Conservation (phyloP, 225 moss, liverwort and hornwort species). For the Sphagnum contortum region DNA sequence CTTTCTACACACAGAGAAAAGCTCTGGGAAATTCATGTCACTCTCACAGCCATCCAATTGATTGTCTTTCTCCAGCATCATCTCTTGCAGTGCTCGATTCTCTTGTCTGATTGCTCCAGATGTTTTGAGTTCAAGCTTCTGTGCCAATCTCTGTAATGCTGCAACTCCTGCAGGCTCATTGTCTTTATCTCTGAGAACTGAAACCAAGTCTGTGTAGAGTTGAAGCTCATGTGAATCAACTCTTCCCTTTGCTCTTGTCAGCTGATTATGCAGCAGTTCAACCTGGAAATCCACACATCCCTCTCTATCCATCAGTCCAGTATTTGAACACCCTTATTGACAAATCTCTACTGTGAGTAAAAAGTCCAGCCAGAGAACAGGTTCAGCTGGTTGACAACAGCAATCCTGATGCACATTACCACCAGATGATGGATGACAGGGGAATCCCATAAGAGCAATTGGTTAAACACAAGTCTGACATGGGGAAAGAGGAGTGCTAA, state of each 20-base stretch:
- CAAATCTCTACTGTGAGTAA: no score
- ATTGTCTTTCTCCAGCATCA: constrained; percentile 24
- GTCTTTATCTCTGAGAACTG: constrained; percentile 13
- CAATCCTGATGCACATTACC: no score
- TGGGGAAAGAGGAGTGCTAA: no score
- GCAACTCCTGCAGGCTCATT: constrained; percentile 13
- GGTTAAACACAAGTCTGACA: no score
- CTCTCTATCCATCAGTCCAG: no score
- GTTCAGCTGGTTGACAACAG: no score
- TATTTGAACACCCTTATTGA: no score
- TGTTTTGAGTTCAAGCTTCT: constrained; percentile 22
- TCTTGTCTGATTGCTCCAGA: constrained; percentile 26
- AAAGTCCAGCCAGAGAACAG: no score
- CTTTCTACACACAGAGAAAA: constrained; percentile 21
- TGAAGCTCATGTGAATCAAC: constrained; percentile 13
- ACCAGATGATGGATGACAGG: no score
- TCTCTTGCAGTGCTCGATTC: constrained; percentile 26
- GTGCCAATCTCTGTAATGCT: constrained; percentile 16
- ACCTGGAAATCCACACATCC: constrained; percentile 5
- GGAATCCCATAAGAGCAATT: no score
- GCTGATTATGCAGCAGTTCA: constrained; percentile 25
- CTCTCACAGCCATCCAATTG: constrained; percentile 14
- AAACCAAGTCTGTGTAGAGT: constrained; percentile 15
- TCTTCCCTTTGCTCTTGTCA: constrained; percentile 25
- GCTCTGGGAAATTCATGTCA: constrained; percentile 19